These are phyloP conservation scores for Tubosaeta sp. DNA, from an alignment of 768 basidiomycete species.

Conservation along the genomic window DNA sequence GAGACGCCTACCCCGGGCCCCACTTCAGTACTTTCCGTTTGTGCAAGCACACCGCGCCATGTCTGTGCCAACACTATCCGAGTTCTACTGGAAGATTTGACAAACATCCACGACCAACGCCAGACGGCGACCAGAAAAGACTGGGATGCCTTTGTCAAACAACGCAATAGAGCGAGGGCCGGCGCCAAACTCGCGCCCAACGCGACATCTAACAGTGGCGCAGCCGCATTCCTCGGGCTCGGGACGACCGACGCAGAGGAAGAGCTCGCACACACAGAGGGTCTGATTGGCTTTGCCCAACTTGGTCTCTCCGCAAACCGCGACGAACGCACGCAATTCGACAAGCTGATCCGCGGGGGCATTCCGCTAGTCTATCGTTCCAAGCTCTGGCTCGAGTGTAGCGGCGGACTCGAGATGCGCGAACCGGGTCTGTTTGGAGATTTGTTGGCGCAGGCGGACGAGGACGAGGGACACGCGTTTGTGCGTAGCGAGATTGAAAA, in stretches of 20 bases:
- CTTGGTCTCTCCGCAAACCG: conserved; percentile 67
- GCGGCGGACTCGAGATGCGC: conserved; percentile 85
- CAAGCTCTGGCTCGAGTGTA: conserved; percentile 92
- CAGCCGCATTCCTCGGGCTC: conserved; percentile 66
- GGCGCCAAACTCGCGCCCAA: conserved; percentile 20
- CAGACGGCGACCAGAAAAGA: conserved; percentile 67
- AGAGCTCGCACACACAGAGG: conserved; percentile 77
- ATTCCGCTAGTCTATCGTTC: conserved; percentile 86
- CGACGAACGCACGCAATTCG: conserved; percentile 77
- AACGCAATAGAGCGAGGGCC: conserved; percentile 48
- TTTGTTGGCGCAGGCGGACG: conserved; percentile 54
- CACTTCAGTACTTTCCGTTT: conserved; percentile 57
- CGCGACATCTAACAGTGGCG: conserved; percentile 35
- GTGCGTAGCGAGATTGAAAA: conserved; percentile 89
- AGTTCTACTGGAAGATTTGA: conserved; percentile 69
- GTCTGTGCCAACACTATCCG: conserved; percentile 73
- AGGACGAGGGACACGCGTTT: conserved; percentile 39
- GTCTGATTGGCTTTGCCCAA: conserved; percentile 87
- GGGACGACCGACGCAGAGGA: conserved; percentile 62
- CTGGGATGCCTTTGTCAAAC: conserved; percentile 86
- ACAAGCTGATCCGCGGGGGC: conserved; percentile 73
- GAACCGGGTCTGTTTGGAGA: conserved; percentile 91
- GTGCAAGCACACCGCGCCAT: conserved; percentile 62
- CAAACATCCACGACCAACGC: conserved; percentile 75
- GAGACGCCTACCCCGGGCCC: conserved; percentile 18